phyloP scores from a whole-genome alignment of 768 basidiomycete species.

The Sutorius australiensis region DNA sequence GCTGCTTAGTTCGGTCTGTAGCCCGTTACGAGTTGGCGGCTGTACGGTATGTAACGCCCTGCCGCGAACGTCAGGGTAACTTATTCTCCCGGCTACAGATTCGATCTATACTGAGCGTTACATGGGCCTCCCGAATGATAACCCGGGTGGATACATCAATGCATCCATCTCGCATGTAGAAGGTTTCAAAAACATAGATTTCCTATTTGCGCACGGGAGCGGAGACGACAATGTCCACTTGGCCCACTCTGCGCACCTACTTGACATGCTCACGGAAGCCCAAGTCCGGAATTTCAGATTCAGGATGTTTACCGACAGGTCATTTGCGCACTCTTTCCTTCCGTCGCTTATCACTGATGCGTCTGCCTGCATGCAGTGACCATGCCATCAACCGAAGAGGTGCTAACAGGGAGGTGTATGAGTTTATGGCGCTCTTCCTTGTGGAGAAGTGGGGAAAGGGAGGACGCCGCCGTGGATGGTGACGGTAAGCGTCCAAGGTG shows the following conservation, averaged over 20 bases:
- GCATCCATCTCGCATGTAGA: slow-evolving; percentile 86
- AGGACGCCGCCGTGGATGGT: slow-evolving; percentile 61
- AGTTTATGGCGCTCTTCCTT: slow-evolving; percentile 82
- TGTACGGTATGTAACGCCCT: slow-evolving; percentile 55
- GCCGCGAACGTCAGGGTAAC: not conserved
- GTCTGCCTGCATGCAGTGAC: slow-evolving; percentile 48
- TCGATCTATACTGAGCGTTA: slow-evolving; percentile 97
- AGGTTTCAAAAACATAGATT: slow-evolving; percentile 78
- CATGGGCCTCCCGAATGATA: slow-evolving; percentile 80
- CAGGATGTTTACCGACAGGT: slow-evolving; percentile 98
- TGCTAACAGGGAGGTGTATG: slow-evolving; percentile 80
- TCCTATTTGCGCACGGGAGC: slow-evolving; percentile 85
- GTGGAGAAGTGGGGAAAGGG: slow-evolving; percentile 93
- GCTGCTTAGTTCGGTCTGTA: slow-evolving; percentile 28
- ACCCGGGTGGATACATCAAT: slow-evolving; percentile 84
- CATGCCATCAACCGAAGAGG: slow-evolving; percentile 72
- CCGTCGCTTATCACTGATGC: slow-evolving; percentile 7
- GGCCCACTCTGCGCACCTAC: slow-evolving; percentile 82
- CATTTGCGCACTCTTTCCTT: slow-evolving; percentile 19
- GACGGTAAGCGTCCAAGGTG: not conserved
- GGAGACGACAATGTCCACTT: slow-evolving; percentile 98
- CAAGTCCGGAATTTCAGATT: slow-evolving; percentile 76
- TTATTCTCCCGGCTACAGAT: slow-evolving; percentile 44
- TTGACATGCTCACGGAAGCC: slow-evolving; percentile 88
- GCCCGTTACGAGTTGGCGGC: slow-evolving; percentile 85